Evolutionary conservation across 2,329 filamentous ascomycete species (phyloP).

Genomic region (Hypoxylon sp.): DNA sequence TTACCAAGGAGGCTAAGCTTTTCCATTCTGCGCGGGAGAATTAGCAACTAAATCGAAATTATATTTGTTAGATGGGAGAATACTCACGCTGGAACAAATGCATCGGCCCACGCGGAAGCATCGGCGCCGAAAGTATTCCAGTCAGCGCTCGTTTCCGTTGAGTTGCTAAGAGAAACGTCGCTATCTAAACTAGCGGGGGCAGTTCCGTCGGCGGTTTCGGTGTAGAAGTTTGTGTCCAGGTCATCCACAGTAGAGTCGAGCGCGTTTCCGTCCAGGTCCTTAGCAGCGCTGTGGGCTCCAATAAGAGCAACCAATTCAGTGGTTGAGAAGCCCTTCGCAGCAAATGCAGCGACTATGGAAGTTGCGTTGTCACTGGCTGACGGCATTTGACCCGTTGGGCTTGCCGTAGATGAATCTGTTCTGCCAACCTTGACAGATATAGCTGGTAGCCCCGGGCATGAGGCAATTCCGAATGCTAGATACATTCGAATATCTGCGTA

Average conservation of each 20-base stretch:
- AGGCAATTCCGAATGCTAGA: constrained; percentile 48
- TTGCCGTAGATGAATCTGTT: constrained; percentile 46
- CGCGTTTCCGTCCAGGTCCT: constrained; percentile 43
- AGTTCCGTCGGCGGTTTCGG: constrained; percentile 47
- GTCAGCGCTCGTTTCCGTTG: constrained; percentile 43
- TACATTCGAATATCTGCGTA: not conserved
- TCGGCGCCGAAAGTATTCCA: constrained; percentile 49
- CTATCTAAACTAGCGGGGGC: constrained; percentile 48
- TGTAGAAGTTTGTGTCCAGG: constrained; percentile 51
- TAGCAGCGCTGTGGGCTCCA: constrained; percentile 51
- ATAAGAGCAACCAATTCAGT: constrained; percentile 51
- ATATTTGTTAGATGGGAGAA: no score
- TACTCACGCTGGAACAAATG: constrained; percentile 52
- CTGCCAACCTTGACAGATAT: constrained; percentile 51
- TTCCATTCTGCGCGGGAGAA: constrained; percentile 46
- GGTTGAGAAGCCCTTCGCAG: constrained; percentile 47
- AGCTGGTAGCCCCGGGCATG: constrained; percentile 47
- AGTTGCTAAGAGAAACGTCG: constrained; percentile 49
- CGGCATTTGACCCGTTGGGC: constrained; percentile 45
- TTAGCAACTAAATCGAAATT: constrained; percentile 10
- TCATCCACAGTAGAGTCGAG: constrained; percentile 48
- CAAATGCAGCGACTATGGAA: constrained; percentile 43
- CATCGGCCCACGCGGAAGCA: constrained; percentile 46
- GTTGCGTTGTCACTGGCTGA: constrained; percentile 38
- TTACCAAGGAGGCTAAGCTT: constrained; percentile 50